phyloP scores from a whole-genome alignment of 2,329 filamentous ascomycete genomes.

The Blastomyces silverae region DNA sequence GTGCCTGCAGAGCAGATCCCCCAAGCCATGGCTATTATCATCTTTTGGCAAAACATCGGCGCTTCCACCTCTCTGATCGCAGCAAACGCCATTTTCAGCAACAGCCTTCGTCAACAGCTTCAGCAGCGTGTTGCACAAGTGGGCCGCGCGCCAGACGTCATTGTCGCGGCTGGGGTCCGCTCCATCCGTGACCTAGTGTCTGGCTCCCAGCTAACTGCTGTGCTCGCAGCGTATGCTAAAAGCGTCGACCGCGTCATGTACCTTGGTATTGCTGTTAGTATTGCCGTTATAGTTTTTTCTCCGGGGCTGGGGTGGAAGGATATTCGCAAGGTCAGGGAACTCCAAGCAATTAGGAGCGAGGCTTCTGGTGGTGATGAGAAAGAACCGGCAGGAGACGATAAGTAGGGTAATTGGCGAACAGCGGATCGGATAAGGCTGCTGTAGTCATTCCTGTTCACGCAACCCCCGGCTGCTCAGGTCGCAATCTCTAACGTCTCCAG shows the following conservation, averaged over 20 bases:
- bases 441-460: neutral
- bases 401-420: neutral
- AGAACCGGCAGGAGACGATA: neutral
- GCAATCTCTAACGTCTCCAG: neutral
- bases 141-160: conserved; percentile 21
- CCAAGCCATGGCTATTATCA: conserved; percentile 27
- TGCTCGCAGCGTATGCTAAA: conserved; percentile 27
- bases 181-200: conserved; percentile 25
- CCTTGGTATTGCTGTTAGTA: conserved; percentile 25
- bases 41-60: conserved; percentile 33
- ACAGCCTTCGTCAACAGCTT: conserved; percentile 24
- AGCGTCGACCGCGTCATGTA: conserved; percentile 29
- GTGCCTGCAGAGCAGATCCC: conserved; percentile 25
- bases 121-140: conserved; percentile 20
- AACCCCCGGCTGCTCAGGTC: neutral
- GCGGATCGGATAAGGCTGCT: neutral
- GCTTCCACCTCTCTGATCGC: conserved; percentile 29
- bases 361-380: conserved; percentile 18
- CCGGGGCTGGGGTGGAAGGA: conserved; percentile 30
- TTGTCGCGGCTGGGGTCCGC: conserved; percentile 26
- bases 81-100: conserved; percentile 28
- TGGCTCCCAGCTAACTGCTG: conserved; percentile 24
- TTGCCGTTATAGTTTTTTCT: conserved; percentile 23
- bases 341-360: conserved; percentile 20
- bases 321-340: conserved; percentile 26